These are phyloP conservation scores for Penicillium rolfsii DNA, from an alignment of 2,329 filamentous ascomycete genomes.

Conservation along the genomic window DNA sequence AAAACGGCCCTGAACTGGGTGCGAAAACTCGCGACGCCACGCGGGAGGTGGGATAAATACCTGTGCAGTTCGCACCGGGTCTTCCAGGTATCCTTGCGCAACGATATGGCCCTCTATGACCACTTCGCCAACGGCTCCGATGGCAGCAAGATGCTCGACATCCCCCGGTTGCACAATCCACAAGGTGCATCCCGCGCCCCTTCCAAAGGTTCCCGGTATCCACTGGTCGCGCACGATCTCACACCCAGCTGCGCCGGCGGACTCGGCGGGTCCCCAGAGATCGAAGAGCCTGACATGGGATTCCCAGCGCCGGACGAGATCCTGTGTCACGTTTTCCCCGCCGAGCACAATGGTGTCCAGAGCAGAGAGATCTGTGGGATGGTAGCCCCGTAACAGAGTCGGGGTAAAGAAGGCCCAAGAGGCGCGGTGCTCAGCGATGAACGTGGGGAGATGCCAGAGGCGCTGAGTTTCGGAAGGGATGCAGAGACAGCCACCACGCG, in stretches of 20 bases:
- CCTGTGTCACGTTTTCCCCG: background rate
- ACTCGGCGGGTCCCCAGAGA: background rate
- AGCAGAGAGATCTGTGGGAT: background rate
- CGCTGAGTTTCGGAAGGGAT: background rate
- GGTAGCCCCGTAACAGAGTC: background rate
- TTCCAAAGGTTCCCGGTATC: background rate
- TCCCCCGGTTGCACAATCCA: background rate
- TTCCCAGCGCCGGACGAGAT: background rate
- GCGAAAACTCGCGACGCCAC: background rate
- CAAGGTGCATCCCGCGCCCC: background rate
- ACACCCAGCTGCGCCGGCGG: background rate
- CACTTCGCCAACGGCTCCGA: background rate
- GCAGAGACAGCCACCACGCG: background rate
- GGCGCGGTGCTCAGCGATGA: background rate
- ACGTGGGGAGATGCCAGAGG: background rate
- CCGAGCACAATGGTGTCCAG: background rate
- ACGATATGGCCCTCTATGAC: background rate
- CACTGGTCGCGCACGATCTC: background rate
- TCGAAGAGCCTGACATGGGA: background rate
- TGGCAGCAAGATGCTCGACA: background rate
- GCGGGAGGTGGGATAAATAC: background rate
- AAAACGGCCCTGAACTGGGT: background rate
- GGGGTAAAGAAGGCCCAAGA: background rate
- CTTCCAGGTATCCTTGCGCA: background rate
- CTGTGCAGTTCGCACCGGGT: background rate